phyloP scores from a whole-genome alignment of 2,329 filamentous ascomycete genomes.

The Celoporthe dispersa region DNA sequence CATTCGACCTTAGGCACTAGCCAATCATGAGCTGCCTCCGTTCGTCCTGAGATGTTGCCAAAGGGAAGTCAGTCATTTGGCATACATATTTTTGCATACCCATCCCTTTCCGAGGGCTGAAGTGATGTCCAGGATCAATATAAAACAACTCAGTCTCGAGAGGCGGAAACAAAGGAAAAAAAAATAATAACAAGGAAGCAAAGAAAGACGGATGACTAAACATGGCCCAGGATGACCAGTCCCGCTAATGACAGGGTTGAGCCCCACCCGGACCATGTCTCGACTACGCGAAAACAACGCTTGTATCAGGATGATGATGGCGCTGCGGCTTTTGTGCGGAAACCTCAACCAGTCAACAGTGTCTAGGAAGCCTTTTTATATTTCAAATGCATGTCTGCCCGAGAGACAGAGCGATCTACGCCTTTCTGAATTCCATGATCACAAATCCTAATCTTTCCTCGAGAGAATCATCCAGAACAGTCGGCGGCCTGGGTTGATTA shows the following conservation, averaged over 20 bases:
- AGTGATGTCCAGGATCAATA: too few relatives aligned
- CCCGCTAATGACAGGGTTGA: neutral
- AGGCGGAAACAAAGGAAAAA: neutral
- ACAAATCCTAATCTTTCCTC: neutral
- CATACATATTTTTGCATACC: too few relatives aligned
- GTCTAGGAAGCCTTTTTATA: neutral
- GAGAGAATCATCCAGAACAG: conserved; percentile 9
- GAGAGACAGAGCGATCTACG: too few relatives aligned
- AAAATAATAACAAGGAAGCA: neutral
- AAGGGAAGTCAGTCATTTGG: too few relatives aligned
- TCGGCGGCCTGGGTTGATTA: neutral
- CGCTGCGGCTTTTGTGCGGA: conserved; percentile 29
- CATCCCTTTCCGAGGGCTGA: too few relatives aligned
- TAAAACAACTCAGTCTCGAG: too few relatives aligned
- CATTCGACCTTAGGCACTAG: too few relatives aligned
- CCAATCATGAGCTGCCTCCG: too few relatives aligned
- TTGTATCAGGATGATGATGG: neutral
- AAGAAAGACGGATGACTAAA: neutral
- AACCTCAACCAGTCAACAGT: conserved; percentile 18
- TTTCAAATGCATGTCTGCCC: neutral
- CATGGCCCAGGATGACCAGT: neutral
- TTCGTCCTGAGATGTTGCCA: too few relatives aligned
- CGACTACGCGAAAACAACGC: conserved; percentile 29
- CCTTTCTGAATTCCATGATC: neutral
- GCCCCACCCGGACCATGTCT: neutral